These are phyloP conservation scores for Colletotrichum sp. DNA, from an alignment of 2,329 filamentous ascomycete species.

Conservation along the genomic window DNA sequence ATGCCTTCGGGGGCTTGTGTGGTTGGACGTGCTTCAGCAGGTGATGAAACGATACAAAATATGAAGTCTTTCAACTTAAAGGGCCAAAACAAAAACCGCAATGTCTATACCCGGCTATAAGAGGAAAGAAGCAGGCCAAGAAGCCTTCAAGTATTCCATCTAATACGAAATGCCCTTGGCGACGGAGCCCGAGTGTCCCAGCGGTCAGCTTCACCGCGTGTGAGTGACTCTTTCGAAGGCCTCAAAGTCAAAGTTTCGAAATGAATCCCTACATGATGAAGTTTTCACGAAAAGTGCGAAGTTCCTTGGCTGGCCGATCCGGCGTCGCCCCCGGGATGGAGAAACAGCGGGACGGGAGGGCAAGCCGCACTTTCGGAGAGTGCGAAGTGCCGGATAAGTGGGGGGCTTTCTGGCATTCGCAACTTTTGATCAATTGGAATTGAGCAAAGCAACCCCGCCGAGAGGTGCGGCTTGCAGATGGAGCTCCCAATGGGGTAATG, in stretches of 20 bases:
- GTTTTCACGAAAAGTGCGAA: not conserved
- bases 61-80: not conserved
- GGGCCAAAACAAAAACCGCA: not conserved
- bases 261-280: not conserved
- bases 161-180: not conserved
- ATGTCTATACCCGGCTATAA: not conserved
- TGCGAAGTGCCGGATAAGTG: not conserved
- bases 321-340: not conserved
- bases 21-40: not conserved
- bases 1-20: not conserved
- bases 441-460: not conserved
- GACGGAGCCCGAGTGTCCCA: not conserved
- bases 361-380: conserved; percentile 9
- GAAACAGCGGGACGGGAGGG: not conserved
- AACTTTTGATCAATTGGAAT: not conserved
- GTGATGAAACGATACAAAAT: not conserved
- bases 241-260: not conserved
- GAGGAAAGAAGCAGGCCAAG: not conserved
- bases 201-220: not conserved
- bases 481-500: not conserved
- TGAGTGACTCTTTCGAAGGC: not conserved
- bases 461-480: not conserved
- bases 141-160: not conserved
- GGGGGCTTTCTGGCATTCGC: not conserved
- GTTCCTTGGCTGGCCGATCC: not conserved